These are phyloP conservation scores for Paramecium biaurelia DNA, from an alignment of 73 alveolate species.

Conservation along the genomic window DNA sequence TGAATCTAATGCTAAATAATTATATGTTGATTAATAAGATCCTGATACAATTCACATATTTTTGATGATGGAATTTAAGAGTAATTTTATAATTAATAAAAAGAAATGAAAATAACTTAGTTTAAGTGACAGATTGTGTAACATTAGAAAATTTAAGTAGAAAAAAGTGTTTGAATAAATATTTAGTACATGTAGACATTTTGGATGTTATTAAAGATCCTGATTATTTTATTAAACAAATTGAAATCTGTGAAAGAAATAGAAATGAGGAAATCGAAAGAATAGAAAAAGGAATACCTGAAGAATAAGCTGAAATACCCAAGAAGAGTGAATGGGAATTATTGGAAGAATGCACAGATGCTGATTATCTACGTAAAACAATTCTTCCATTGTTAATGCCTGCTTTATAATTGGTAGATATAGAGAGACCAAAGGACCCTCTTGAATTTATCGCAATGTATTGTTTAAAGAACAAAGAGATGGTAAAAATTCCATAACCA, in stretches of 20 bases:
- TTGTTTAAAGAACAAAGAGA: conserved; percentile 81
- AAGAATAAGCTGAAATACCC: conserved; percentile 68
- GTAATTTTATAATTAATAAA: not conserved
- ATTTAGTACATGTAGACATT: conserved; percentile 90
- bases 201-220: conserved; percentile 92
- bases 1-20: conserved; percentile 73
- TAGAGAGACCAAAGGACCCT: conserved; percentile 88
- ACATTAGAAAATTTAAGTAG: conserved; percentile 82
- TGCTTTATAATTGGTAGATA: conserved; percentile 74
- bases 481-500: conserved; percentile 73
- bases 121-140: conserved; percentile 89
- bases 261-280: conserved; percentile 84
- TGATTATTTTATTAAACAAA: conserved; percentile 88
- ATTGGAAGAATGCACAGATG: conserved; percentile 69
- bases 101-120: conserved; percentile 71
- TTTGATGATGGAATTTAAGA: conserved; percentile 95
- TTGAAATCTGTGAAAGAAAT: conserved; percentile 87
- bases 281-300: conserved; percentile 76
- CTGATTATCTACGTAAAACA: conserved; percentile 80
- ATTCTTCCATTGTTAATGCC: conserved; percentile 83
- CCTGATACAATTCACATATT: conserved; percentile 87
- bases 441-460: conserved; percentile 81
- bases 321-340: conserved; percentile 83
- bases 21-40: conserved; percentile 91
- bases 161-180: conserved; percentile 81